These are phyloP conservation scores for Naganishia randhawae DNA, from an alignment of 768 basidiomycete species.

Conservation along the genomic window DNA sequence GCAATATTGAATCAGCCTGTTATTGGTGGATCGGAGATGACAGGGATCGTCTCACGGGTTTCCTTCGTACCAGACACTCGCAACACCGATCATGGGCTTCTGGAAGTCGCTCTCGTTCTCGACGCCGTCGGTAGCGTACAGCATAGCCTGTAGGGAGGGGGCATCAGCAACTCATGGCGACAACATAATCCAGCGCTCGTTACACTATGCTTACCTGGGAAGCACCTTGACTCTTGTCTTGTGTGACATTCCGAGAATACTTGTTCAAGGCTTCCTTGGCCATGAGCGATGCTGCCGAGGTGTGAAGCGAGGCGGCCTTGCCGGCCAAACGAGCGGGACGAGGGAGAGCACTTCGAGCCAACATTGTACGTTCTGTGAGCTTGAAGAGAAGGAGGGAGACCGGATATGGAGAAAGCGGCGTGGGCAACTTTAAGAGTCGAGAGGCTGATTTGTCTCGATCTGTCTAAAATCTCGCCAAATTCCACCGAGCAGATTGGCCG, in stretches of 20 bases:
- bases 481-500: slow-evolving; percentile 18
- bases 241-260: slow-evolving; percentile 77
- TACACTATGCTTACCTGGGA: slow-evolving; percentile 63
- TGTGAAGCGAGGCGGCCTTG: slow-evolving; percentile 14
- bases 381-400: background rate
- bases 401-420: background rate
- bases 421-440: background rate
- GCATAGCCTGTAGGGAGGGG: slow-evolving; percentile 63
- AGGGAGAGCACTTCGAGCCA: slow-evolving; percentile 16
- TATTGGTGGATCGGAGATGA: background rate
- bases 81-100: slow-evolving; percentile 96
- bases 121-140: slow-evolving; percentile 96
- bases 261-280: slow-evolving; percentile 53
- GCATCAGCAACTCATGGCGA: slow-evolving; percentile 52
- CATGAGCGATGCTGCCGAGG: slow-evolving; percentile 14
- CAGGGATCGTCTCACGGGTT: slow-evolving; percentile 70
- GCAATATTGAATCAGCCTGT: background rate
- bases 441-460: background rate
- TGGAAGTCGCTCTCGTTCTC: slow-evolving; percentile 74
- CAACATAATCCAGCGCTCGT: background rate
- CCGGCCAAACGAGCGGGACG: slow-evolving; percentile 17
- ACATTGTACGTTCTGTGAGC: background rate
- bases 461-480: background rate
- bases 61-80: slow-evolving; percentile 97
- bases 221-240: slow-evolving; percentile 90